phyloP scores from a whole-genome alignment of 345 rosid species.

The Gossypium longicalyx region DNA sequence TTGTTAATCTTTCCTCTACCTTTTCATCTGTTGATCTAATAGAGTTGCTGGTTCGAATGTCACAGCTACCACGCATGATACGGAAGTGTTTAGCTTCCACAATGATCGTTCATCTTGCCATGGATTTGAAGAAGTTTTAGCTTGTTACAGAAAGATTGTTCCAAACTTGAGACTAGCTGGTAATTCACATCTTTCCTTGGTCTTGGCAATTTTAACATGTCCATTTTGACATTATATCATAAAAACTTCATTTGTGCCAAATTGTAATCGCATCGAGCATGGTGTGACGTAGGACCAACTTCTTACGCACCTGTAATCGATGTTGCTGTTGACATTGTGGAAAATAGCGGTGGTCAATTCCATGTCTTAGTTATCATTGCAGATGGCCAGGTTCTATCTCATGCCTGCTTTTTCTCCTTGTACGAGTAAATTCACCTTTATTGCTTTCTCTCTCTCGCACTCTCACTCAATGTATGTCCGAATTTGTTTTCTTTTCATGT shows the following conservation, averaged over 20 bases:
- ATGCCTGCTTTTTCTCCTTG: not conserved
- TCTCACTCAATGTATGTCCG: not conserved
- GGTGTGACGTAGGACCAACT: constrained; percentile 54
- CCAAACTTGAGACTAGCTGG: constrained; percentile 67
- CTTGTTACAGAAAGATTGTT: constrained; percentile 56
- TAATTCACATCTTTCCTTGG: constrained; percentile 16
- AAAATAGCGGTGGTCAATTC: constrained; percentile 62
- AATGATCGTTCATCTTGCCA: constrained; percentile 64
- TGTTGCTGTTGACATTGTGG: constrained; percentile 62
- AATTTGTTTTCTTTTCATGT: not conserved
- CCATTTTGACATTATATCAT: not conserved
- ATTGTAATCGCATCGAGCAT: constrained; percentile 10
- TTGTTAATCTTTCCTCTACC: not conserved
- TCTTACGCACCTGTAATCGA: constrained; percentile 70
- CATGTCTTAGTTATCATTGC: constrained; percentile 73
- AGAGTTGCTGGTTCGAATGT: constrained; percentile 1
- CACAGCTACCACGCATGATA: constrained; percentile 71
- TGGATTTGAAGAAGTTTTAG: constrained; percentile 82
- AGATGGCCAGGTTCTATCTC: constrained; percentile 68
- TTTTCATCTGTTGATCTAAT: not conserved
- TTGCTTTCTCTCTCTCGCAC: not conserved
- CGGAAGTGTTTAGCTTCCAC: constrained; percentile 68
- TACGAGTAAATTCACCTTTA: no score
- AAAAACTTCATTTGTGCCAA: constrained; percentile 2
- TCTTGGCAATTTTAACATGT: not conserved